phyloP scores from a whole-genome alignment of 345 rosid species.

The Hypericum androsaemum region DNA sequence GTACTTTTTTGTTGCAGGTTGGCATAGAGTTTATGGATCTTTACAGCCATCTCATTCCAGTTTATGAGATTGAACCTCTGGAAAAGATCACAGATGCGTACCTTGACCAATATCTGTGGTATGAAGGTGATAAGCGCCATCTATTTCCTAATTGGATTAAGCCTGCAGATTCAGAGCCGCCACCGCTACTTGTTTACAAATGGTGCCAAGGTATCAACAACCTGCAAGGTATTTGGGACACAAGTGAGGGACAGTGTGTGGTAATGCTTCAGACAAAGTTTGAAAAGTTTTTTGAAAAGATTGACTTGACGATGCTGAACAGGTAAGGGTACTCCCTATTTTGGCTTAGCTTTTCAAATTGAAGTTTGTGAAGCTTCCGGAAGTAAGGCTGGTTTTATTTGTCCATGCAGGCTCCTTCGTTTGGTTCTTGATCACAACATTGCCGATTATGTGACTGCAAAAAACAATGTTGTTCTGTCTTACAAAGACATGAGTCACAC shows the following conservation, averaged over 20 bases:
- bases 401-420: slow-evolving; percentile 75
- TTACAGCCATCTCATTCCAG: slow-evolving; percentile 95
- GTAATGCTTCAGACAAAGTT: slow-evolving; percentile 99
- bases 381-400: slow-evolving; percentile 2
- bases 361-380: not conserved
- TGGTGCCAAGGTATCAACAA: slow-evolving; percentile 99
- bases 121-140: slow-evolving; percentile 99
- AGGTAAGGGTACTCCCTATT: slow-evolving; percentile 31
- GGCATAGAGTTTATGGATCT: slow-evolving; percentile 99
- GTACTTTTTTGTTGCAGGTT: slow-evolving; percentile 42
- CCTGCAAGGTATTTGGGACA: slow-evolving; percentile 96
- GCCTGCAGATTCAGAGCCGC: slow-evolving; percentile 99
- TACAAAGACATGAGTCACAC: slow-evolving; percentile 99
- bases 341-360: not conserved
- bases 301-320: slow-evolving; percentile 96
- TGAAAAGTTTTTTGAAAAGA: slow-evolving; percentile 97
- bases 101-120: slow-evolving; percentile 99
- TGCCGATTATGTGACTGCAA: slow-evolving; percentile 98
- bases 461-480: slow-evolving; percentile 92
- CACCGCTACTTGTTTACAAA: slow-evolving; percentile 94
- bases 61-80: slow-evolving; percentile 96
- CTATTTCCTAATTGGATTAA: slow-evolving; percentile 99
- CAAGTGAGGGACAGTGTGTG: slow-evolving; percentile 98
- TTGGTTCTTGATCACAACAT: slow-evolving; percentile 97
- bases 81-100: slow-evolving; percentile 98